Base-by-base conservation (phyloP, 2,329 filamentous ascomycete genomes). In the Ophiocordyceps camponoti-floridani region DNA sequence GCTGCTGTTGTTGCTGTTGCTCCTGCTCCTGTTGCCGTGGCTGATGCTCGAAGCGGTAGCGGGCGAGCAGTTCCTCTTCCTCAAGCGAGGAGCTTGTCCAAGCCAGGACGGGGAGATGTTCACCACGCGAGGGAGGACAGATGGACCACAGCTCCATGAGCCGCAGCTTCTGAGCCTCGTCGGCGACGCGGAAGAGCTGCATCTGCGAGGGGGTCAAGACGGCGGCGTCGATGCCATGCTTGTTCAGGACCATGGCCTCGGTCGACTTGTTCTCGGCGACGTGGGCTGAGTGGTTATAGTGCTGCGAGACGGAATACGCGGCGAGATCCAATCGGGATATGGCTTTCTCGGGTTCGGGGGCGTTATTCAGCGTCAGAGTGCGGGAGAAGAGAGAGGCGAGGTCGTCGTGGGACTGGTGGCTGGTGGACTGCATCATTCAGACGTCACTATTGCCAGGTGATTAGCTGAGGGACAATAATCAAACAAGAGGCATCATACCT, bases 131-230 rank as follows among this genome's bases (percentile, higher is more conserved):
- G 0, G 82, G 83, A 19, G 84, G 84, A 47, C 77, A 84, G 51
- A 88, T 85, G 47, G 77, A 79, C 87, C 87, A 94, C 14, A 94
- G 75, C 58, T 94, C 82, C 37, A 94, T 69, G 14, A 94, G 70
- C 19, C 84, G 76, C 46, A 79, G 64, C 54, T 81, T 77, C 60
- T 94, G 84, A 40, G 79, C 69, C 23, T 73, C 66, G 46, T 83
- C 79, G 44, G 84, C 85, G 49, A 79, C 77, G 51, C 75, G 75
- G 68, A 94, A 93, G 38, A 94, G 75, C 47, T 82, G 73, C 44
- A 88, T 62, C 59, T 94, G 87, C 4, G 80, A 79, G 5, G 77
- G 71, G 12, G 83, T 83, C 41, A 94, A 72, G 19, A 74, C 67
- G 9, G 67, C 59, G 3, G 82, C 73, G 57, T 93, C 75, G 52